A percentile compares a stretch with the other conserved stretches of the same genome.
Conservation (phyloP, 345 rosid genomes). For the Dovyalis caffra region DNA sequence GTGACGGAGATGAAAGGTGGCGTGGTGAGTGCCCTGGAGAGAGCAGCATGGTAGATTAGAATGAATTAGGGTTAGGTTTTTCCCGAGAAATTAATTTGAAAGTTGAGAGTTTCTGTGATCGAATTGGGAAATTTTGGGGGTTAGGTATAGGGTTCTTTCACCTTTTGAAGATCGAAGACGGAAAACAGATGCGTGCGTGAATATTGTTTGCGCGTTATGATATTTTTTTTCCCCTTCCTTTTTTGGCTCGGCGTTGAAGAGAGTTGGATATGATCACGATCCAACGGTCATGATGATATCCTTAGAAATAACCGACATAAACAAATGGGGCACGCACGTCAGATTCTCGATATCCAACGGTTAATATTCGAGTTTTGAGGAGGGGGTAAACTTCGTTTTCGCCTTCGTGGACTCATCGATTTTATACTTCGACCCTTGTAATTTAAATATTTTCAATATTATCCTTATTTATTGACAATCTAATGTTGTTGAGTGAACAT, state of each 20-base stretch:
- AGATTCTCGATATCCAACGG: too few relatives aligned
- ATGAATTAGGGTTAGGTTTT: conserved; percentile 11
- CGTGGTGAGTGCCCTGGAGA: conserved; percentile 86
- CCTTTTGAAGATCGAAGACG: neutral
- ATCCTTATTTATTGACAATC: neutral
- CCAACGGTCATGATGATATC: neutral
- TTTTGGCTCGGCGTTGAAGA: neutral
- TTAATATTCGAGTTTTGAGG: too few relatives aligned
- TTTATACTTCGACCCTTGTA: neutral
- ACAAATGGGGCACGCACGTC: too few relatives aligned
- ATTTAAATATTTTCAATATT: neutral
- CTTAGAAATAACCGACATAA: neutral
- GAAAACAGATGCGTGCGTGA: neutral
- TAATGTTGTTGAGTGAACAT: too few relatives aligned
- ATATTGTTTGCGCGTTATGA: neutral
- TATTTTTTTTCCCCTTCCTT: too few relatives aligned
- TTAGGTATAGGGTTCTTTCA: neutral
- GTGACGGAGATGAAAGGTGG: conserved; percentile 62
- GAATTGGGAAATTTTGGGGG: neutral
- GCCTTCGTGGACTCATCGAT: too few relatives aligned
- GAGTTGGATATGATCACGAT: neutral
- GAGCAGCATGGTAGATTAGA: conserved; percentile 47
- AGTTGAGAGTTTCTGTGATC: too few relatives aligned
- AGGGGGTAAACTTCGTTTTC: too few relatives aligned
- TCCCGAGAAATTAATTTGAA: too few relatives aligned